Conservation (phyloP, 78 protist genomes). For the Speleostelium caveatum region DNA sequence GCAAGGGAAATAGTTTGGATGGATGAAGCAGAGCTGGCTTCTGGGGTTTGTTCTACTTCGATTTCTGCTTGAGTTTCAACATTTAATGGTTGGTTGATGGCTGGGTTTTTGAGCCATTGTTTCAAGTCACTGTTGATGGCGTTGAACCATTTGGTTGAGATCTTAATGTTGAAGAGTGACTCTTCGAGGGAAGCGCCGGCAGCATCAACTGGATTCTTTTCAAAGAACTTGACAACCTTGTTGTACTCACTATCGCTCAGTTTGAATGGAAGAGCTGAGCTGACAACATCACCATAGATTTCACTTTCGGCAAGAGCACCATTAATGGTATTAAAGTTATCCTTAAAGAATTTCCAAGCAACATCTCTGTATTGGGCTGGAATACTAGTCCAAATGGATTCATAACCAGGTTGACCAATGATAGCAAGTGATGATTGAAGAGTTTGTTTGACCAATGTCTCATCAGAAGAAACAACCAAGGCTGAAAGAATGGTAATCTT, state of each 20-base stretch:
- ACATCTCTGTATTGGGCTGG: neutral
- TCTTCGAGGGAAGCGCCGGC: slow-evolving; percentile 39
- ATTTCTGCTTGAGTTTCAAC: no score
- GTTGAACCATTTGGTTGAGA: slow-evolving; percentile 6
- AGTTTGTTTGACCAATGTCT: neutral
- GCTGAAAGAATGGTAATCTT: neutral
- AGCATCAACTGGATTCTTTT: neutral
- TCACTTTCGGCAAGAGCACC: neutral
- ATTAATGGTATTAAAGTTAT: slow-evolving; percentile 1
- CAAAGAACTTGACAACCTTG: slow-evolving; percentile 6
- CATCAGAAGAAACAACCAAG: neutral
- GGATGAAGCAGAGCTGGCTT: no score
- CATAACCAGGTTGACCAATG: slow-evolving; percentile 17
- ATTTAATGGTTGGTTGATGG: no score
- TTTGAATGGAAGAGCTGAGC: neutral
- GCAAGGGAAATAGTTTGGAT: no score
- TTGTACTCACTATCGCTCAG: neutral
- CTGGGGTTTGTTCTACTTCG: no score
- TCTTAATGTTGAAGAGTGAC: neutral
- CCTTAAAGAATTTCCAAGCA: slow-evolving; percentile 28
- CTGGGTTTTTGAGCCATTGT: no score
- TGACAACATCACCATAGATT: slow-evolving; percentile 1
- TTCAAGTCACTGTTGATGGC: neutral
- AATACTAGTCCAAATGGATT: slow-evolving; percentile 8
- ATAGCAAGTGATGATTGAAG: slow-evolving; percentile 19